Percentiles rank a stretch among this genome's conserved stretches.
Evolutionary conservation across 345 rosid species (phyloP).

Genomic region (Lumnitzera littorea): DNA sequence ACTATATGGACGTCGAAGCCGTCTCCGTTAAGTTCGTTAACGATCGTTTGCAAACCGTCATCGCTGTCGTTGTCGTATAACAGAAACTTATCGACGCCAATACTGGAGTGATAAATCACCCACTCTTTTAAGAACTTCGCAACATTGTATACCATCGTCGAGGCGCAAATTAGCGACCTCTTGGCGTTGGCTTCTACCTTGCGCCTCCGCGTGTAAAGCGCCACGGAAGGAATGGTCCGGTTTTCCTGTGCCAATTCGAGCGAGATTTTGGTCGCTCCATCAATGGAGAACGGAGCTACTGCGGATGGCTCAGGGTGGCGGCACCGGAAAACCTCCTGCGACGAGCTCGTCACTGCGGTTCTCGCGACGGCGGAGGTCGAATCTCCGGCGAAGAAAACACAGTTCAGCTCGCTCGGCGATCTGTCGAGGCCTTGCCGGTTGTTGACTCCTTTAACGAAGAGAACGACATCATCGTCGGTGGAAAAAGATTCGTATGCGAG

Average conservation of each 20-base stretch:
- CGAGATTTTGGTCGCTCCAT: conserved; percentile 30
- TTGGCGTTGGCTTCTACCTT: conserved; percentile 4
- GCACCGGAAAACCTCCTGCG: conserved; percentile 83
- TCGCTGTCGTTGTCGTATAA: conserved; percentile 77
- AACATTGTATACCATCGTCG: conserved; percentile 79
- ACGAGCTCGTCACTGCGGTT: conserved; percentile 67
- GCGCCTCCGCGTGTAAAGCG: conserved; percentile 42
- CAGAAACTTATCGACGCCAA: conserved; percentile 68
- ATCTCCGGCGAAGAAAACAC: conserved; percentile 49
- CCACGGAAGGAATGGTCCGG: conserved; percentile 49
- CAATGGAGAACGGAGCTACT: conserved; percentile 2
- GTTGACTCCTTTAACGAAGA: conserved; percentile 72
- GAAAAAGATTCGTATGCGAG: conserved; percentile 72
- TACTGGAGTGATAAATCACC: conserved; percentile 61
- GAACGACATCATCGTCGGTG: conserved; percentile 57
- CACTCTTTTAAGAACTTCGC: conserved; percentile 70
- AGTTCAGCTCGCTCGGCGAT: conserved; percentile 36
- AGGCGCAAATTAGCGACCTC: conserved; percentile 47
- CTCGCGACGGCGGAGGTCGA: conserved; percentile 19
- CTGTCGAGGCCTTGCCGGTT: conserved; percentile 45
- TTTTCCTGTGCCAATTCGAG: conserved; percentile 34
- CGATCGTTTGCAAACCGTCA: conserved; percentile 35
- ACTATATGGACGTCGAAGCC: conserved; percentile 40
- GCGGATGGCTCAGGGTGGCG: conserved; percentile 35
- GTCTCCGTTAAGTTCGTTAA: conserved; percentile 31